A percentile compares a stretch with the other conserved stretches of the same genome.
These are phyloP conservation scores for Firmiana major DNA, from an alignment of 345 rosid species.

Conservation along the genomic window DNA sequence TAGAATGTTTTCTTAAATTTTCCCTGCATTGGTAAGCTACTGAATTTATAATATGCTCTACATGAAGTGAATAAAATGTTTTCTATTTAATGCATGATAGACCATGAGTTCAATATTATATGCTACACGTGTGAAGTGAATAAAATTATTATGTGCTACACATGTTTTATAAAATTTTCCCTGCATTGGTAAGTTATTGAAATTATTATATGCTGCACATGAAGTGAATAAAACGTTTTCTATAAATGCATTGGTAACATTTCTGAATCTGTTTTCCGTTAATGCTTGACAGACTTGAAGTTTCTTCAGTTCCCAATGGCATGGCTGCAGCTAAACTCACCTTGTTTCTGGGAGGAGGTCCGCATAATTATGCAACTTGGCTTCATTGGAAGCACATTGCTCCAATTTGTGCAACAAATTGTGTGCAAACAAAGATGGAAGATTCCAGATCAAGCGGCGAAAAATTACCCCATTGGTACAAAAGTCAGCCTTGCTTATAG, in stretches of 20 bases:
- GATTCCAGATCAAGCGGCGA: constrained; percentile 27
- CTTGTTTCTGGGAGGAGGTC: constrained; percentile 59
- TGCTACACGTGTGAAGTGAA: too few species aligned
- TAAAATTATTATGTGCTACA: too few species aligned
- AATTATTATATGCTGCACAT: background rate
- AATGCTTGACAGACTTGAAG: constrained; percentile 32
- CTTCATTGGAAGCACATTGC: constrained; percentile 43
- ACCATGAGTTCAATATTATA: too few species aligned
- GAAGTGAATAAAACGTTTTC: background rate
- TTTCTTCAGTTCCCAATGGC: constrained; percentile 20
- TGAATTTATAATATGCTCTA: too few species aligned
- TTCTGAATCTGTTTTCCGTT: background rate
- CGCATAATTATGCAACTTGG: constrained; percentile 42
- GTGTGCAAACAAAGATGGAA: constrained; percentile 27
- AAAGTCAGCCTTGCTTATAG: constrained; percentile 44
- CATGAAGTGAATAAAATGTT: too few species aligned
- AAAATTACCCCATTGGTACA: constrained; percentile 20
- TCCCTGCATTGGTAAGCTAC: too few species aligned
- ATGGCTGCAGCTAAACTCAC: constrained; percentile 39
- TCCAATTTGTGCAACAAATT: constrained; percentile 24
- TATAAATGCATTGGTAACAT: too few species aligned
- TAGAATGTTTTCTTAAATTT: too few species aligned
- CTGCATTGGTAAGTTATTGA: background rate
- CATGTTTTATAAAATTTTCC: background rate
- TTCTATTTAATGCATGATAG: too few species aligned